Percentiles rank a stretch among this genome's conserved stretches.
Evolutionary conservation across 2,329 filamentous ascomycete species (phyloP).

Genomic region (Xylaria sp.): DNA sequence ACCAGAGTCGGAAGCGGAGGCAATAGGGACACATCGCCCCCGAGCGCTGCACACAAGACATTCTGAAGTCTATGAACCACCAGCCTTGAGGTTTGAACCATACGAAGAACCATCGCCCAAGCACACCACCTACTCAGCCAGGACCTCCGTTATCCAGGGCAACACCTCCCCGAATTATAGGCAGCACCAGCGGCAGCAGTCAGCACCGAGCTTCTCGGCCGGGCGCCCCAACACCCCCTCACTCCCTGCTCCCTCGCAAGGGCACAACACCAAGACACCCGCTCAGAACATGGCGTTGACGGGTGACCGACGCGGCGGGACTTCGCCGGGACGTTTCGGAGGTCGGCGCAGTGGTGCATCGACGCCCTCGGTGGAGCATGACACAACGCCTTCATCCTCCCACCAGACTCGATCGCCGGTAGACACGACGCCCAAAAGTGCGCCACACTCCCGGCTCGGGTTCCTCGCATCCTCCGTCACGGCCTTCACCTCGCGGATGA

Average conservation of each 20-base stretch:
- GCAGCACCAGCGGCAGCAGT: conserved; percentile 47
- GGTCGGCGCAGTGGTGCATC: conserved; percentile 49
- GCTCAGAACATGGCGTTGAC: conserved; percentile 55
- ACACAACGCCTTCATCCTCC: conserved; percentile 47
- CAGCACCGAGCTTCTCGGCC: conserved; percentile 37
- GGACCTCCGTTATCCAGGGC: conserved; percentile 24
- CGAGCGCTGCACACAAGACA: conserved; percentile 5
- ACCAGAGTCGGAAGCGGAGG: conserved; percentile 18
- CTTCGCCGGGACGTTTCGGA: conserved; percentile 46
- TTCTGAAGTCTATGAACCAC: conserved; percentile 9
- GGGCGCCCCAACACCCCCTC: conserved; percentile 32
- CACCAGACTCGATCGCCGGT: conserved; percentile 42
- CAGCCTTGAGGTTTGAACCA: conserved; percentile 35
- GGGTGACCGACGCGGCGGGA: conserved; percentile 52
- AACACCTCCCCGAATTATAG: conserved; percentile 31
- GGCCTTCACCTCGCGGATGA: conserved; percentile 54
- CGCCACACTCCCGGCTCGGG: conserved; percentile 54
- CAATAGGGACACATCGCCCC: conserved; percentile 10
- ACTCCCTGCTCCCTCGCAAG: conserved; percentile 31
- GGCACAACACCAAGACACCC: conserved; percentile 34
- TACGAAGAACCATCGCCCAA: conserved; percentile 36
- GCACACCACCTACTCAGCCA: conserved; percentile 28
- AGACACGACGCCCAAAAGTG: conserved; percentile 50
- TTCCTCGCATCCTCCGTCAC: conserved; percentile 60
- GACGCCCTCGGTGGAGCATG: conserved; percentile 39